Base-by-base conservation (phyloP, 371 early-diverging fungal species). In the Choanephora cucurbitarum region DNA sequence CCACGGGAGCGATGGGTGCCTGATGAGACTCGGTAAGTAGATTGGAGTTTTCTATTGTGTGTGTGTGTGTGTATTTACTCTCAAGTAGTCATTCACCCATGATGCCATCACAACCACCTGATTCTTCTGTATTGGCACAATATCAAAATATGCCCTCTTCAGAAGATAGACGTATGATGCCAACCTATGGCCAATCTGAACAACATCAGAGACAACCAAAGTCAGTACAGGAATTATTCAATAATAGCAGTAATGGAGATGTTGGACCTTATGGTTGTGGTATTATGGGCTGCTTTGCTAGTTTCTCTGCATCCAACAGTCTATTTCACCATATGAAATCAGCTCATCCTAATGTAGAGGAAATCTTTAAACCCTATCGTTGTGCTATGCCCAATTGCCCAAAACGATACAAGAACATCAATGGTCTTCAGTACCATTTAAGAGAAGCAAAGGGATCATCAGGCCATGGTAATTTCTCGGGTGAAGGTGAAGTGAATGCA, bases 381-480 rank as follows among this genome's bases (percentile, higher is more conserved):
- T 98, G 98, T 63, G 86, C 88, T 0, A 80, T 94, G 71, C 71
- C 81, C 5, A 87, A 81, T 0, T 98, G 98, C 57, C 78, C 82
- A 49, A 95, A 92, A 60, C 72, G 83, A 19, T 99, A 98, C 82
- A 98, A 97, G 70, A 98, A 98, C 72, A 84, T 93, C 60, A 97
- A 94, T 60, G 99, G 99, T 6, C 81, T 99, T 8, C 91, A 93
- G 64, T 96, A 96, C 71, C 97, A 96, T 62, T 76, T 96, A 34
- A 82, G 88, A 48, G 88, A 91, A 50, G 88, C 91, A 34, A 87
- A 87, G 52, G 84, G 83, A 4, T 76, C 85, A 3, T 79, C 81
- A 15, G 73, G 75, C 1, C 79, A 78, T 57, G 74, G 72, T 3
- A 41, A 55, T 9, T n/a, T 47, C 33, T 13, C 37, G 28, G 31